phyloP scores from a whole-genome alignment of 257 asterid species.

The Penstemon davidsonii region DNA sequence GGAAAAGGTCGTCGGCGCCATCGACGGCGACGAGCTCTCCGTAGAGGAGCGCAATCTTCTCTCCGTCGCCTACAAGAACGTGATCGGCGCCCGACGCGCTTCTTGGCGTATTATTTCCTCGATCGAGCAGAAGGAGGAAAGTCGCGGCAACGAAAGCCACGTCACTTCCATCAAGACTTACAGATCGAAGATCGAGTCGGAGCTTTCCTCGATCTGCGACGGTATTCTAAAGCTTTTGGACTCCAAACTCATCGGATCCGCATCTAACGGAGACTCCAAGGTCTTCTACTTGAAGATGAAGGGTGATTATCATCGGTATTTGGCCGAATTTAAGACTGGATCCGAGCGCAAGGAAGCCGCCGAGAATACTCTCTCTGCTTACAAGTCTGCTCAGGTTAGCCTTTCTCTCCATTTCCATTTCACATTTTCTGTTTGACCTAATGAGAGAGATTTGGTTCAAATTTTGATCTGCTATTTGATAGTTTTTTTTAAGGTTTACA shows the following conservation, averaged over 20 bases:
- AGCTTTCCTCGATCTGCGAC: slow-evolving; percentile 70
- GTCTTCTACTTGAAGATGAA: slow-evolving; percentile 91
- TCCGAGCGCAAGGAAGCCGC: slow-evolving; percentile 60
- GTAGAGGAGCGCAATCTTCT: slow-evolving; percentile 63
- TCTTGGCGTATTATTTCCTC: slow-evolving; percentile 58
- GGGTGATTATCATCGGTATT: slow-evolving; percentile 81
- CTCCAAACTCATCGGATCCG: slow-evolving; percentile 70
- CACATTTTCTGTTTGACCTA: slow-evolving; percentile 1
- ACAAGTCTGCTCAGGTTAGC: slow-evolving; percentile 58
- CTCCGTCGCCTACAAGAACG: slow-evolving; percentile 59
- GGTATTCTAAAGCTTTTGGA: slow-evolving; percentile 75
- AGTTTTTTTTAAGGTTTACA: slow-evolving; percentile 1
- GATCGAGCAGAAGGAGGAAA: slow-evolving; percentile 61
- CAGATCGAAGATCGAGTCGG: slow-evolving; percentile 66
- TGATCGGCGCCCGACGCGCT: slow-evolving; percentile 58
- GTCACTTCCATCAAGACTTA: slow-evolving; percentile 49
- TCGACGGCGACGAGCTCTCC: slow-evolving; percentile 58
- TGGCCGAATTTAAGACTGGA: slow-evolving; percentile 77
- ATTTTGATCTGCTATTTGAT: no score
- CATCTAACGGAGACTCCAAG: slow-evolving; percentile 68
- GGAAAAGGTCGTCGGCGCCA: slow-evolving; percentile 79
- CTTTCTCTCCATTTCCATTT: background rate
- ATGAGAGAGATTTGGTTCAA: background rate
- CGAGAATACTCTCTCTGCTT: slow-evolving; percentile 59
- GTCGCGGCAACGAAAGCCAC: slow-evolving; percentile 58